Evolutionary conservation across 495 filamentous ascomycete genomes (phyloP).

Genomic region (Tuber brumale): DNA sequence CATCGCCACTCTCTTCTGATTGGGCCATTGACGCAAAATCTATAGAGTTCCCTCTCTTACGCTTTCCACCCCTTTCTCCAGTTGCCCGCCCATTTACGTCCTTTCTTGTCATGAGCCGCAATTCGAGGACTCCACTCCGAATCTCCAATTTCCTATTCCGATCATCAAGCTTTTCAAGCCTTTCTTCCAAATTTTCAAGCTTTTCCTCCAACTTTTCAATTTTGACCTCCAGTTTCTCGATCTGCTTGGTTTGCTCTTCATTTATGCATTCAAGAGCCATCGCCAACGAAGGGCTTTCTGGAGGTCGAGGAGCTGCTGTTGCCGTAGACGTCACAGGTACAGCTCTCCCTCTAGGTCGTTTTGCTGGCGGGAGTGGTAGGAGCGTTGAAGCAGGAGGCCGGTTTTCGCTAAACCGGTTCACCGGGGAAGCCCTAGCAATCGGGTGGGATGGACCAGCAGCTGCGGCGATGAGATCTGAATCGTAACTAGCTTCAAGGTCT

Average conservation of each 20-base stretch:
- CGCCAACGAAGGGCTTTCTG: conserved; percentile 12
- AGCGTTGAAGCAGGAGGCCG: neutral
- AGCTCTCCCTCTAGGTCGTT: neutral
- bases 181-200: conserved; percentile 31
- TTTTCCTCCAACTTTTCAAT: conserved; percentile 33
- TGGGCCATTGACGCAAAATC: conserved; percentile 8
- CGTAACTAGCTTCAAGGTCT: neutral
- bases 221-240: conserved; percentile 26
- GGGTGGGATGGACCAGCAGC: neutral
- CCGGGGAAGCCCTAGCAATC: neutral
- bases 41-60: conserved; percentile 22
- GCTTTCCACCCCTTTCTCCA: conserved; percentile 10
- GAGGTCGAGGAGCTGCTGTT: neutral
- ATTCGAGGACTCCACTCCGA: conserved; percentile 24
- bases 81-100: neutral
- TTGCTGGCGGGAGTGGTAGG: neutral
- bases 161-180: conserved; percentile 27
- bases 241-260: conserved; percentile 25
- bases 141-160: conserved; percentile 30
- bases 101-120: conserved; percentile 20
- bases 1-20: neutral
- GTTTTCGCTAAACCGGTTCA: neutral
- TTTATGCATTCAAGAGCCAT: conserved; percentile 27
- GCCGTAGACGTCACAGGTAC: neutral
- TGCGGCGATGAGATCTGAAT: neutral